phyloP scores from a whole-genome alignment of 2,329 filamentous ascomycete genomes.

The Chlorencoelia australis region DNA sequence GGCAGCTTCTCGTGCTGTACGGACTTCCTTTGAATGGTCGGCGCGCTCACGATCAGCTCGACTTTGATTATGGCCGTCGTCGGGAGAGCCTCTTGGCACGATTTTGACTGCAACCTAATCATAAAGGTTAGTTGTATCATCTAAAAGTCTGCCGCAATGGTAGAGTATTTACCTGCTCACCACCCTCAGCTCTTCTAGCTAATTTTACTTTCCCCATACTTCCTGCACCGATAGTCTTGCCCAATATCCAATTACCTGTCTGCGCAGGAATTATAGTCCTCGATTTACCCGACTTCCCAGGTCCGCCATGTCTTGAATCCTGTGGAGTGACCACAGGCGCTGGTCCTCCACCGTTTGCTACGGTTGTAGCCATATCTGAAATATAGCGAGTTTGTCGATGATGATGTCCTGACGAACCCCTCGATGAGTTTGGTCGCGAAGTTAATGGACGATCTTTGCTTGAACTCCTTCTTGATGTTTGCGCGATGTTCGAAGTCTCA shows the following conservation, averaged over 20 bases:
- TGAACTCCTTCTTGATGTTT: constrained; percentile 22
- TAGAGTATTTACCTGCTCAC: constrained; percentile 60
- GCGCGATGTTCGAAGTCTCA: constrained; percentile 58
- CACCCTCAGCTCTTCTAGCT: constrained; percentile 78
- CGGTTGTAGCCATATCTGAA: constrained; percentile 38
- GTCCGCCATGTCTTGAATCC: constrained; percentile 35
- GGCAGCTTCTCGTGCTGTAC: constrained; percentile 88
- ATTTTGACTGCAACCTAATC: constrained; percentile 89
- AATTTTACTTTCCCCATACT: constrained; percentile 99
- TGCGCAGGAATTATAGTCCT: constrained; percentile 81
- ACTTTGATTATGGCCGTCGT: constrained; percentile 59
- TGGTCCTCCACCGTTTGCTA: constrained; percentile 43
- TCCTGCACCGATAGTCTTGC: constrained; percentile 93
- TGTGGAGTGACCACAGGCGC: constrained; percentile 40
- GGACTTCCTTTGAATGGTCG: constrained; percentile 92
- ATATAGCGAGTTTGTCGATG: constrained; percentile 27
- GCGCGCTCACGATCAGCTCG: constrained; percentile 73
- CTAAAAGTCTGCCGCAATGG: neutral
- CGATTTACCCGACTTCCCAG: constrained; percentile 42
- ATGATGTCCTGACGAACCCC: constrained; percentile 31
- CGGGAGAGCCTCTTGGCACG: constrained; percentile 79
- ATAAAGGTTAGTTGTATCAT: constrained; percentile 14
- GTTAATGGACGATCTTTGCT: constrained; percentile 22
- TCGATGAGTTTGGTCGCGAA: constrained; percentile 19
- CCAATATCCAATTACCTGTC: constrained; percentile 87